phyloP scores from a whole-genome alignment of 2,329 filamentous ascomycete genomes.

The Aspergillus neotritici region DNA sequence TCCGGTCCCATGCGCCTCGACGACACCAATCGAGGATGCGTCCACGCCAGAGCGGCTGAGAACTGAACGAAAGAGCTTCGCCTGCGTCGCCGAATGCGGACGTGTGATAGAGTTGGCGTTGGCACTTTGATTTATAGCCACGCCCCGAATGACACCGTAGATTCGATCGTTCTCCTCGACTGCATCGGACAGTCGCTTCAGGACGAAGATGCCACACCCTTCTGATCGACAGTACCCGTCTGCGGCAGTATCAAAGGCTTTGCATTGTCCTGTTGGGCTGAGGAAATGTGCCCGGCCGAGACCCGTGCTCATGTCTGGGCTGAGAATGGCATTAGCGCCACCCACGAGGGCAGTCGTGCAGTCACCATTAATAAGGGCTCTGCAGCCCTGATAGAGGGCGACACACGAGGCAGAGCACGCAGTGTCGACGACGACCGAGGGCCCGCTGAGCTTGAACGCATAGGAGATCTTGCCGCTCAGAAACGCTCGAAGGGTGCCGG shows the following conservation, averaged over 20 bases:
- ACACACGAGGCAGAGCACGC: constrained; percentile 41
- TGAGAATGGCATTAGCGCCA: constrained; percentile 29
- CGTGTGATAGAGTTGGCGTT: constrained; percentile 17
- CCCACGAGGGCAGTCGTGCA: constrained; percentile 28
- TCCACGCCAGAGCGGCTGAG: constrained; percentile 14
- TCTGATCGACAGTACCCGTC: constrained; percentile 50
- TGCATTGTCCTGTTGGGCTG: constrained; percentile 43
- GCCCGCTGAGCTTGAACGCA: constrained; percentile 42
- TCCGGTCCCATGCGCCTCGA: constrained; percentile 32
- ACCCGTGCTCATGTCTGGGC: constrained; percentile 14
- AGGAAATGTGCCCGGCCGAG: constrained; percentile 38
- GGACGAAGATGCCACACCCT: constrained; percentile 39
- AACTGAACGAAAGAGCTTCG: constrained; percentile 23
- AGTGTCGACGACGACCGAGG: constrained; percentile 36
- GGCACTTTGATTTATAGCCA: constrained; percentile 26
- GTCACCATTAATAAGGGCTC: constrained; percentile 14
- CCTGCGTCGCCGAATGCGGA: constrained; percentile 16
- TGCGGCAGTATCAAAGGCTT: constrained; percentile 42
- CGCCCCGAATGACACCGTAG: constrained; percentile 33
- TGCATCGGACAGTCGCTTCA: constrained; percentile 44
- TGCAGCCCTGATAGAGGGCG: constrained; percentile 23
- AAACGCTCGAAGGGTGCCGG: constrained; percentile 13
- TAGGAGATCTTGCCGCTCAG: constrained; percentile 34
- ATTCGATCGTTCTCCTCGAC: constrained; percentile 43
- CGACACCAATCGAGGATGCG: constrained; percentile 19